These are phyloP conservation scores for Russula abietina DNA, from an alignment of 768 basidiomycete species.

Conservation along the genomic window DNA sequence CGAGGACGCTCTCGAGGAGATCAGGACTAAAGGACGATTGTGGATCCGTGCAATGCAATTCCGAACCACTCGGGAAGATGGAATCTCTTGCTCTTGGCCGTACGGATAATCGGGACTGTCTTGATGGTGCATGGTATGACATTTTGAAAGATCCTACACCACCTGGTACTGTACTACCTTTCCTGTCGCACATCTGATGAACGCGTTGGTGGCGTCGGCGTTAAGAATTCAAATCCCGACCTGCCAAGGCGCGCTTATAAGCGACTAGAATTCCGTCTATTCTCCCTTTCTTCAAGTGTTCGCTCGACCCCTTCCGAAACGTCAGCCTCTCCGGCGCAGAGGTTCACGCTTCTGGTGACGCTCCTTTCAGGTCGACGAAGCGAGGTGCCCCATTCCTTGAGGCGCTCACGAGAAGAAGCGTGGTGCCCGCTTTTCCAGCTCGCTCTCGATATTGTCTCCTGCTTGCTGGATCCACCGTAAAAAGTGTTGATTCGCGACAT, in stretches of 20 bases:
- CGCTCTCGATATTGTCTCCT: conserved; percentile 35
- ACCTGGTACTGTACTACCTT: no score
- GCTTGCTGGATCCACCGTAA: conserved; percentile 40
- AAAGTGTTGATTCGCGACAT: conserved; percentile 50
- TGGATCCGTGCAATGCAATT: conserved; percentile 56
- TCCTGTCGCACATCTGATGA: no score
- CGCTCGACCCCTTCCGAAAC: conserved; percentile 60
- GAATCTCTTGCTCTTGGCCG: conserved; percentile 53
- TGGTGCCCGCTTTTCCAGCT: conserved; percentile 24
- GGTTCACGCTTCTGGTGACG: conserved; percentile 54
- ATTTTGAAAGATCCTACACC: no score
- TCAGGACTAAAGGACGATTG: conserved; percentile 64
- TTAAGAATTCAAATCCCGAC: conserved; percentile 25
- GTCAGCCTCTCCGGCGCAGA: conserved; percentile 46
- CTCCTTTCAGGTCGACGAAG: conserved; percentile 73
- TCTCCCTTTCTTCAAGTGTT: conserved; percentile 54
- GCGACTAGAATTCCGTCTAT: conserved; percentile 26
- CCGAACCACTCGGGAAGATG: conserved; percentile 61
- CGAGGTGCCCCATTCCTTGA: conserved; percentile 46
- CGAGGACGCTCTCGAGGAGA: conserved; percentile 67
- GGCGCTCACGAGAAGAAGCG: conserved; percentile 48
- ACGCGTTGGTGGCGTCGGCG: conserved; percentile 30
- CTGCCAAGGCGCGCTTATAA: conserved; percentile 3
- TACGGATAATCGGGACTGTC: conserved; percentile 46
- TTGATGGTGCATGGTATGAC: conserved; percentile 17